Evolutionary conservation across 129 eudicot species (phyloP).

Genomic region (Oenanthe sinensis): DNA sequence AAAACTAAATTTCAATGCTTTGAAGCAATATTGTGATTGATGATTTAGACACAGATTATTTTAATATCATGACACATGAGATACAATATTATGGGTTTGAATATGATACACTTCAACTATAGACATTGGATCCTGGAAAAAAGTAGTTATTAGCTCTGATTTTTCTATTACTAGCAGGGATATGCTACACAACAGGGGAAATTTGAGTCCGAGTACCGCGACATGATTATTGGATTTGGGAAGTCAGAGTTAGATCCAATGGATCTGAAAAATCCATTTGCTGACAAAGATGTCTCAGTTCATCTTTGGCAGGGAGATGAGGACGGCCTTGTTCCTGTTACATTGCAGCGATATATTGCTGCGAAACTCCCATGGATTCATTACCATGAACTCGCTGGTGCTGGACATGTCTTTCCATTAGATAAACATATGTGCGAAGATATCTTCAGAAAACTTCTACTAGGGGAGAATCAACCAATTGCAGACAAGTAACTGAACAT

Average conservation of each 20-base stretch:
- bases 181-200: conserved; percentile 53
- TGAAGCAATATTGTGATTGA: no score
- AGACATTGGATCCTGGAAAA: neutral
- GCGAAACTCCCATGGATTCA: conserved; percentile 68
- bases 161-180: conserved; percentile 20
- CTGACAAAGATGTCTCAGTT: conserved; percentile 35
- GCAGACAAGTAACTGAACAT: neutral
- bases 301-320: conserved; percentile 83
- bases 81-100: neutral
- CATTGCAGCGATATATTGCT: conserved; percentile 58
- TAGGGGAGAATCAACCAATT: conserved; percentile 22
- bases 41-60: neutral
- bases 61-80: neutral
- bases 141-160: neutral
- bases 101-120: neutral
- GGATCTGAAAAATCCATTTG: conserved; percentile 46
- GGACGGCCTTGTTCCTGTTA: conserved; percentile 62
- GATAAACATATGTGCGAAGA: conserved; percentile 32
- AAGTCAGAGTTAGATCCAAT: conserved; percentile 63
- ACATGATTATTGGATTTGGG: conserved; percentile 67
- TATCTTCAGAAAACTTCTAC: conserved; percentile 46
- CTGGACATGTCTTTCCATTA: conserved; percentile 55
- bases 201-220: conserved; percentile 51
- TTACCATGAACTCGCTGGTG: conserved; percentile 60
- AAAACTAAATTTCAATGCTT: neutral